Evolutionary conservation across 2,329 filamentous ascomycete genomes (phyloP).

Genomic region (Paraphaeosphaeria sporulosa): DNA sequence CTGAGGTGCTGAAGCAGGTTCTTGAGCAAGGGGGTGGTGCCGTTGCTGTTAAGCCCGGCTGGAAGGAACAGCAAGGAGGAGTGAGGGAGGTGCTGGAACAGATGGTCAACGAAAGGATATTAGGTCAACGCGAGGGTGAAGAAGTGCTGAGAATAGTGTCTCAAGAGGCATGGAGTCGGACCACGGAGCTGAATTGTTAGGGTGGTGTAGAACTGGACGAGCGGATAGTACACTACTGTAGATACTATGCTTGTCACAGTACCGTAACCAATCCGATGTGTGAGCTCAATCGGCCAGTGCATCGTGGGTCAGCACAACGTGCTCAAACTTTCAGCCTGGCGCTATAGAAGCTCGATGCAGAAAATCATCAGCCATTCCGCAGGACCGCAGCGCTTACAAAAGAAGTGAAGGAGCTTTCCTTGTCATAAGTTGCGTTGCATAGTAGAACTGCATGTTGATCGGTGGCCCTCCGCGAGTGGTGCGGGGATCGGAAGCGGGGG

Average conservation of each 20-base stretch:
- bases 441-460: not conserved
- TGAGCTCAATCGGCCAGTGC: no score
- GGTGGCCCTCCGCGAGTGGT: not conserved
- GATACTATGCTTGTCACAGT: no score
- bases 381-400: not conserved
- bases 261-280: no score
- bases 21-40: not conserved
- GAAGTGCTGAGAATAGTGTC: slow-evolving; percentile 1
- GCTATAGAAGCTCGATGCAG: not conserved
- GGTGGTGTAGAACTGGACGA: no score
- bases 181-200: no score
- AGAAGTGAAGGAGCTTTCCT: not conserved
- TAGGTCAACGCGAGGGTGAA: slow-evolving; percentile 26
- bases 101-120: slow-evolving; percentile 32
- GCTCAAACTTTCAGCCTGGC: no score
- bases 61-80: slow-evolving; percentile 29
- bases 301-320: no score
- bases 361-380: not conserved
- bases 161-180: not conserved
- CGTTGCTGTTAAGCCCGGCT: slow-evolving; percentile 27
- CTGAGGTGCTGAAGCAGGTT: slow-evolving; percentile 18
- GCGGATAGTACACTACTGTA: no score
- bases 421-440: not conserved
- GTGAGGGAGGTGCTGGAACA: slow-evolving; percentile 34
- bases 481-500: not conserved